Evolutionary conservation across 108 stramenopile genomes (phyloP), one percentile per base, ranked within the genome.

Genomic region (Discostella pseudostelligera): DNA sequence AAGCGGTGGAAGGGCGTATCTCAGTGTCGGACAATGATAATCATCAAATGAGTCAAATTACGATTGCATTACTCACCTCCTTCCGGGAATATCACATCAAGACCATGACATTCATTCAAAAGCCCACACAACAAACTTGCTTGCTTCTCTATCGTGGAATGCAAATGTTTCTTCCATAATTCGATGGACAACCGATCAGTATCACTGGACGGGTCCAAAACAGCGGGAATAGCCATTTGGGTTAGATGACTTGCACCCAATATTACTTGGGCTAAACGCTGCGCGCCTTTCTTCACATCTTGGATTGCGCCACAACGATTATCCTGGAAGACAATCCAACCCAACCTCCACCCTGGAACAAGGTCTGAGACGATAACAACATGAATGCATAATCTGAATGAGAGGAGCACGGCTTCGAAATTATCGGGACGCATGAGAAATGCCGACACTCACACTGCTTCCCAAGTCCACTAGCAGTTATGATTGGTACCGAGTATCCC

Each of bases 271-370:
- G 88, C 87, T 37, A 97, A 79, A 0, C 83, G 81, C 40, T 74
- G 70, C 8, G 92, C 87, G 19, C 93, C 94, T 8, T 61, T 71
- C 49, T 90, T 74, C 1, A 96, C 80, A 14, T 88, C 76, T 54
- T 72, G 59, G 17, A 96, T 69, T 1, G 86, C 81, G 11, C 78
- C 82, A 54, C 76, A 57, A 8, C 50, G 36, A 53, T 79, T 81
- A 67, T 92, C 95, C 40, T 90, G 87, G 59, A 95, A 88, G 25
- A 83, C 62, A 47, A 90, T 48, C 92, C 93, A 95, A 14, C 96
- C 93, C 44, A 93, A 65, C 59, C 93, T 80, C 93, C 93, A 96
- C 12, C 97, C 97, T 10, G 97, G 95, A 2, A 98, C 80, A 53
- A 96, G 68, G 67, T 88, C 77, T 78, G n/a, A n/a, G 1, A 17